A percentile compares a stretch with the other conserved stretches of the same genome.
Evolutionary conservation across 2,329 filamentous ascomycete species (phyloP).

Genomic region (Trichoderma brevicompactum): DNA sequence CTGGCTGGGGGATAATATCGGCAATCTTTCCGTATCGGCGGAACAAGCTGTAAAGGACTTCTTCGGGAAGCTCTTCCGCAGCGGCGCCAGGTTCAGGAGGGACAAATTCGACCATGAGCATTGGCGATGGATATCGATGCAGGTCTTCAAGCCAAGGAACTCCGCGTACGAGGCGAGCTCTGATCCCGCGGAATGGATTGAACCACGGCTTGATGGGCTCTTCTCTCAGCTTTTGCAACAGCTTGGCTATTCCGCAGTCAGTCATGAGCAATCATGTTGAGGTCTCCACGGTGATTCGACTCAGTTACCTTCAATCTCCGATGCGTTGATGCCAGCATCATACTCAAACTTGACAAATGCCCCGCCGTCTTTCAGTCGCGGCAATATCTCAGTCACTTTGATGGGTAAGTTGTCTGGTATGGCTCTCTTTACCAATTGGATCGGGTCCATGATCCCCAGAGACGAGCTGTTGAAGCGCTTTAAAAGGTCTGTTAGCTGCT

Average conservation of each 20-base stretch:
- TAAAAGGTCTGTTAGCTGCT: slow-evolving; percentile 55
- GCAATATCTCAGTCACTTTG: slow-evolving; percentile 79
- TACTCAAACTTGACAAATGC: slow-evolving; percentile 86
- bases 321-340: slow-evolving; percentile 44
- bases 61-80: slow-evolving; percentile 80
- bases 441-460: slow-evolving; percentile 56
- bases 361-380: slow-evolving; percentile 86
- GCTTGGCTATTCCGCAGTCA: slow-evolving; percentile 45
- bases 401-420: slow-evolving; percentile 66
- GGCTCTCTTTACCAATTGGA: slow-evolving; percentile 61
- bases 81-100: slow-evolving; percentile 71
- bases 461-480: slow-evolving; percentile 57
- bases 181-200: slow-evolving; percentile 75
- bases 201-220: slow-evolving; percentile 86
- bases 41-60: slow-evolving; percentile 84
- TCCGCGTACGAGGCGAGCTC: slow-evolving; percentile 75
- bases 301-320: slow-evolving; percentile 49
- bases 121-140: slow-evolving; percentile 75
- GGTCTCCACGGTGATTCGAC: neutral
- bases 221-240: slow-evolving; percentile 67
- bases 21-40: slow-evolving; percentile 87
- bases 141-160: slow-evolving; percentile 94
- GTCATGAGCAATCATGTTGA: slow-evolving; percentile 4
- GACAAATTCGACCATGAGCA: slow-evolving; percentile 83
- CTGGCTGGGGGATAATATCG: slow-evolving; percentile 80